Evolutionary conservation across 2,329 filamentous ascomycete species (phyloP), one percentile per base, ranked within the genome.

Genomic region (Fusarium lateritium): DNA sequence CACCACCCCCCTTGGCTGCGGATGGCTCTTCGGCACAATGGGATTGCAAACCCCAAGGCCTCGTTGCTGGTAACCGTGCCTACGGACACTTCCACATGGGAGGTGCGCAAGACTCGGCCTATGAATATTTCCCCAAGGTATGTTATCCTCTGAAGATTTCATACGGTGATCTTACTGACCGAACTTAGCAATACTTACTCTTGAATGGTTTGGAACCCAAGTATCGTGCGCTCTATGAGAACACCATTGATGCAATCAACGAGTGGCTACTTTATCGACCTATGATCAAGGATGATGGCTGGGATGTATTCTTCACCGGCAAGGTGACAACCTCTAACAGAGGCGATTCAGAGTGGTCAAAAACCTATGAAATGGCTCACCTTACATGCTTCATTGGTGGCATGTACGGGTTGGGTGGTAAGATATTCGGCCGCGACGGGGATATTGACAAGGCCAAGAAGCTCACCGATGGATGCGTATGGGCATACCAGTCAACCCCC

Each of bases 191-290:
- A 75, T 92, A 91, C 75, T 81, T 96, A 14, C 85, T 97, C 7
- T 86, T 97, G 3, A 92, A 93, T 59, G 94, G 94, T 1, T 83
- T 89, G 2, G 88, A 91, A 66, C 81, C 85, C 31, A 92, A 94
- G 76, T 97, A 97, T 78, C 83, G 85, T 64, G 86, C 85, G 21
- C 86, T 97, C 79, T 94, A 97, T 76, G 84, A 91, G 60, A 87
- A 87, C 58, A 86, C 89, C 6, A 86, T 91, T 31, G 87, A 91
- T 7, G 89, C 89, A 0, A 88, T 91, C 36, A 91, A 92, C 69
- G 85, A 93, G 68, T 86, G 92, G 77, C 84, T 97, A 11, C 87
- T 97, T 59, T 97, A 89, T 79, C 87, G 91, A 7, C 94, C 94
- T 1, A 91, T 96, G 88, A 86, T 89, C 21, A 86, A 89, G 8